phyloP scores from a whole-genome alignment of 805 yeast genomes.

The Yarrowia sp. region DNA sequence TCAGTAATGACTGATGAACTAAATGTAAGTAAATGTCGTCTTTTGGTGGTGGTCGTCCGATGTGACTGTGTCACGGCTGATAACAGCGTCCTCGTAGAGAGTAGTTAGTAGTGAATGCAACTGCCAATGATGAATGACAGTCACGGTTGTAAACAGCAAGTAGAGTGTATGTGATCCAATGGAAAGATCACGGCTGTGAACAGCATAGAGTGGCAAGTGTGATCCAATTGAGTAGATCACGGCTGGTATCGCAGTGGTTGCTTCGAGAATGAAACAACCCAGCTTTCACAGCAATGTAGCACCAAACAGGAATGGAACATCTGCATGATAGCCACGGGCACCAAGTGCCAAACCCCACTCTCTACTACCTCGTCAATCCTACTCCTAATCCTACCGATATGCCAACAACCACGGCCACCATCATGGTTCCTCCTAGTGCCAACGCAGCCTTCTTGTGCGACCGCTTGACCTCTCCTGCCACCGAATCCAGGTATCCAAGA shows the following conservation, averaged over 20 bases:
- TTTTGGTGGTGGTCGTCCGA: too few relatives aligned
- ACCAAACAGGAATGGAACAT: too few relatives aligned
- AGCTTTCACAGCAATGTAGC: too few relatives aligned
- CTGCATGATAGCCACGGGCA: background rate
- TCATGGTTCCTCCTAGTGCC: conserved; percentile 45
- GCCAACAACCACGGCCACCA: conserved; percentile 31
- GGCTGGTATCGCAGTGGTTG: too few relatives aligned
- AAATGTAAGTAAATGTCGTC: conserved; percentile 13
- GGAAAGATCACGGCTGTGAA: background rate
- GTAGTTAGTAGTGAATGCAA: too few relatives aligned
- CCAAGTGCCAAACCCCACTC: background rate
- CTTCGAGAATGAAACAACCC: too few relatives aligned
- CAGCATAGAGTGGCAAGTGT: background rate
- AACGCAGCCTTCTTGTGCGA: conserved; percentile 48
- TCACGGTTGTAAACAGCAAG: conserved; percentile 15
- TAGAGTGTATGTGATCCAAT: background rate
- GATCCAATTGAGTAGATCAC: too few relatives aligned
- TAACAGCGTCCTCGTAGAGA: background rate
- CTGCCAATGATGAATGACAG: too few relatives aligned
- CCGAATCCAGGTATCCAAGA: conserved; percentile 50
- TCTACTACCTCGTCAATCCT: conserved; percentile 24
- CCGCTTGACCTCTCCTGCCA: conserved; percentile 49
- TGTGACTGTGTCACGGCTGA: conserved; percentile 2
- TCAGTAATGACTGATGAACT: conserved; percentile 26
- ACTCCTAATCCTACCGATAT: conserved; percentile 38